A percentile compares a stretch with the other conserved stretches of the same genome.
phyloP scores from a whole-genome alignment of 192 early-diverging fungal species.

The Gorgonomyces haynaldii region DNA sequence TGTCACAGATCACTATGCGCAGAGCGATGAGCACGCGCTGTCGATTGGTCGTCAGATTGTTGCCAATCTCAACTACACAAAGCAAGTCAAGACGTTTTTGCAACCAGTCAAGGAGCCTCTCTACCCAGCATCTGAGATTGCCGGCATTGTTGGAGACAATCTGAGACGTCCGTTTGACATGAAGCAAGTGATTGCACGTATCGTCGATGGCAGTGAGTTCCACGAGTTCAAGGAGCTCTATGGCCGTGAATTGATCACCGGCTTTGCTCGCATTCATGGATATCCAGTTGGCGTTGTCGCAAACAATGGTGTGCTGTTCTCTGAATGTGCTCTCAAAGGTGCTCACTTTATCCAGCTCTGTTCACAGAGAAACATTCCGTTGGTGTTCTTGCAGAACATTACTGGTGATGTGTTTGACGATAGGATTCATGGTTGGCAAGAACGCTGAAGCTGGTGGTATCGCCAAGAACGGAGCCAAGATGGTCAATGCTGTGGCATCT shows the following conservation, averaged over 20 bases:
- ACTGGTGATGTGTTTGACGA: too few species aligned
- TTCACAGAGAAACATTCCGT: conserved; percentile 26
- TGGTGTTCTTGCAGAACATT: conserved; percentile 89
- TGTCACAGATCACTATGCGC: conserved; percentile 88
- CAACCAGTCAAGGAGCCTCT: conserved; percentile 60
- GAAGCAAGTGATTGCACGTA: conserved; percentile 82
- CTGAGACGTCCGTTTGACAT: conserved; percentile 79
- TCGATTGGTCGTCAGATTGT: conserved; percentile 71
- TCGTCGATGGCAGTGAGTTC: conserved; percentile 86
- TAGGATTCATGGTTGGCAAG: conserved; percentile 94
- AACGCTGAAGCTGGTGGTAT: conserved; percentile 89
- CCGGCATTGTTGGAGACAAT: conserved; percentile 91
- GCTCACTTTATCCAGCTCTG: conserved; percentile 93
- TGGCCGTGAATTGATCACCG: conserved; percentile 78
- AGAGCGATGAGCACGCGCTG: conserved; percentile 80
- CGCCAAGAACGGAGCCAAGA: conserved; percentile 94
- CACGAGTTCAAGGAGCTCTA: conserved; percentile 91
- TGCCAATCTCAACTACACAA: conserved; percentile 71
- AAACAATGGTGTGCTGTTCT: conserved; percentile 93
- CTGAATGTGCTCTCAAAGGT: conserved; percentile 86
- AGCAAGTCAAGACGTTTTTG: conserved; percentile 40
- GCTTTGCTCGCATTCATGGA: conserved; percentile 83
- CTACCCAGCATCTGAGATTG: conserved; percentile 70
- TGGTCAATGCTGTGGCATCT: conserved; percentile 89
- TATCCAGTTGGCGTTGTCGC: conserved; percentile 86